Base-by-base conservation (phyloP, 1,284 basidiomycete genomes). In the Grifola frondosa region DNA sequence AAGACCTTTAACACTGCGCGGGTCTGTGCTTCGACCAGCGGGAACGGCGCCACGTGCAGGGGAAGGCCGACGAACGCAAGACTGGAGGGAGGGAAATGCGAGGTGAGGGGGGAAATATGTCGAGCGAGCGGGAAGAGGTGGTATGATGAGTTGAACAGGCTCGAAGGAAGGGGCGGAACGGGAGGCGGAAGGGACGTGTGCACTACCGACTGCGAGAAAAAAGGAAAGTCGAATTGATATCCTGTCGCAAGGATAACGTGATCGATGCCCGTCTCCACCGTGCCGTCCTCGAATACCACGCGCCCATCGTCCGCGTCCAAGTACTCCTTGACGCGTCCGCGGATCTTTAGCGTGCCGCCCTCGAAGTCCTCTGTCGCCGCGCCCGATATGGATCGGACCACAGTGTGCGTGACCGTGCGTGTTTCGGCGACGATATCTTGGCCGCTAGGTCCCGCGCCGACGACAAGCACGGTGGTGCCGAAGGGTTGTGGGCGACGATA, bases 201-300 rank as follows among this genome's bases (percentile, higher is more conserved):
- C 23, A 74, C 55, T n/a, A 71, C 54, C 2, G 60, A 51, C 3
- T 65, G 49, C 3, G 67, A 49, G 37, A 89, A 65, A 65, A 88
- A 88, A 0, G 82, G 80, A 52, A 80, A 80, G 15, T 74, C 64
- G 41, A 77, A 66, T 41, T 82, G 65, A 58, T 84, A 91, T 6
- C 88, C 88, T 6, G 88, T 91, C 2, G 85, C 88, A 9, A 90
- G 66, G 37, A 89, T 77, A 49, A 77, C 79, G 44, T 76, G 65
- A 50, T 83, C 78, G 38, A 90, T 68, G 4, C 66, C 70, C 24
- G 61, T 54, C 58, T 86, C 81, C 8, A 61, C 55, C 3, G 73
- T 67, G 1, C 77, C 81, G 47, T 84, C 82, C 46, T 75, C 76
- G 54, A 88, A 86, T 19, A 70, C 54, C 8, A 84, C 78, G 33